Evolutionary conservation across 345 rosid species (phyloP), one percentile per base, ranked within the genome.

Genomic region (Clausena lansium): DNA sequence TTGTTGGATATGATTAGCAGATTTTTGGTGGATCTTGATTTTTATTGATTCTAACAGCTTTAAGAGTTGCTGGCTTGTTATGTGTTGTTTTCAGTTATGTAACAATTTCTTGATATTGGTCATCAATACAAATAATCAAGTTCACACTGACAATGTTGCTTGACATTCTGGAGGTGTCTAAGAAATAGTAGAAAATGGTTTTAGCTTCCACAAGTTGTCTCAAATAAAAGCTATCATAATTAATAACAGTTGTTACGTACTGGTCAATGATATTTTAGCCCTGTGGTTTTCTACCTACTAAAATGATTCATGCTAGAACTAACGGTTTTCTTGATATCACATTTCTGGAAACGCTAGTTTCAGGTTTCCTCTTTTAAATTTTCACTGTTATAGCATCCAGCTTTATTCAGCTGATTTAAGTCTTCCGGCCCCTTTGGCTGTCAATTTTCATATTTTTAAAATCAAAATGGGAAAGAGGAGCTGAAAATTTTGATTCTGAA

Each of bases 371-470:
- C 69, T 41, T 36, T 60, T 30, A 28, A 52, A 22, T 30, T 47
- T 60, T 17, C 1, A 35, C 35, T 24, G 24, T 70, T 28, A 55
- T n/a, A 2, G 47, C 7, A 22, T 71, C 11, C 59, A 54, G 63
- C 74, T 71, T 52, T 10, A 24, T 25, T 72, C 33, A 57, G 47
- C 64, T 72, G 75, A 72, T 54, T 41, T 71, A 22, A 10, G 30
- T 32, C n/a, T 13, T 35, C 58, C 1, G 30, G 65, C 52, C 30
- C 14, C 41, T 24, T 72, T 36, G 13, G 39, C 14, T 22, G 11
- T 72, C 24, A 35, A 35, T 58, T n/a, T 72, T 57, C 27, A 33
- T 71, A 11, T 13, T 20, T 71, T 22, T 22, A 52, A 32, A 71
- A 32, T 5, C 13, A 54, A 71, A 50, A 10, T 28, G 52, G 63